Evolutionary conservation across 2,329 filamentous ascomycete species (phyloP).

Genomic region (Talaromyces funiculosus): DNA sequence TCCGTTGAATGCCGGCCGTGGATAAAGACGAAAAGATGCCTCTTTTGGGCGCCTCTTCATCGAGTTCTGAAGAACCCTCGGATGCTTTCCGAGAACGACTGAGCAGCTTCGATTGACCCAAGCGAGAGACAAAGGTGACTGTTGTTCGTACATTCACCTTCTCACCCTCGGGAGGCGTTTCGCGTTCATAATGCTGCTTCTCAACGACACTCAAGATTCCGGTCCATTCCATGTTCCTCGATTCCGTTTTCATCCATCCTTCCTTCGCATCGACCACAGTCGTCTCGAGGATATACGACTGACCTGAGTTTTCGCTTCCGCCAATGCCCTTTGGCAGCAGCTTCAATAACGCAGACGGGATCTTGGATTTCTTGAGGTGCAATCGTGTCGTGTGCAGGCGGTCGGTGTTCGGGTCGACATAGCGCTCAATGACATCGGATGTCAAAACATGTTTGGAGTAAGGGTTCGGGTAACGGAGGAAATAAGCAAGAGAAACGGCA

Average conservation of each 20-base stretch:
- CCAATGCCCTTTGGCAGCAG: conserved; percentile 56
- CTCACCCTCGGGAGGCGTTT: conserved; percentile 23
- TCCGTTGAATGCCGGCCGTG: conserved; percentile 55
- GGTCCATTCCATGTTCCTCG: conserved; percentile 60
- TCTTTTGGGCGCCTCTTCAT: conserved; percentile 49
- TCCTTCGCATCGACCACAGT: conserved; percentile 57
- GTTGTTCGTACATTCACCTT: conserved; percentile 54
- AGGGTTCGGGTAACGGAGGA: conserved; percentile 63
- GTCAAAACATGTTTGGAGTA: conserved; percentile 61
- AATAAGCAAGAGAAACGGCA: conserved; percentile 62
- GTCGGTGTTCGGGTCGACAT: conserved; percentile 55
- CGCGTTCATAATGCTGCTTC: conserved; percentile 51
- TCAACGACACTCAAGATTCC: conserved; percentile 60
- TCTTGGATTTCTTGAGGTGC: conserved; percentile 58
- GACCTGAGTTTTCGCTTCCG: conserved; percentile 53
- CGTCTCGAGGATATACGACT: conserved; percentile 59
- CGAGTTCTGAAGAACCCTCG: conserved; percentile 35
- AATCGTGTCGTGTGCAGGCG: conserved; percentile 57
- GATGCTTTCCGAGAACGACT: conserved; percentile 31
- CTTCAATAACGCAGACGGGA: conserved; percentile 57
- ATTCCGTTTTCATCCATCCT: conserved; percentile 63
- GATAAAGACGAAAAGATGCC: conserved; percentile 57
- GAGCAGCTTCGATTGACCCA: conserved; percentile 53
- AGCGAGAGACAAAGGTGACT: conserved; percentile 56
- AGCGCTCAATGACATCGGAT: conserved; percentile 60